These are phyloP conservation scores for Marasmius oreades DNA, from an alignment of 1,284 basidiomycete species.

Conservation along the genomic window DNA sequence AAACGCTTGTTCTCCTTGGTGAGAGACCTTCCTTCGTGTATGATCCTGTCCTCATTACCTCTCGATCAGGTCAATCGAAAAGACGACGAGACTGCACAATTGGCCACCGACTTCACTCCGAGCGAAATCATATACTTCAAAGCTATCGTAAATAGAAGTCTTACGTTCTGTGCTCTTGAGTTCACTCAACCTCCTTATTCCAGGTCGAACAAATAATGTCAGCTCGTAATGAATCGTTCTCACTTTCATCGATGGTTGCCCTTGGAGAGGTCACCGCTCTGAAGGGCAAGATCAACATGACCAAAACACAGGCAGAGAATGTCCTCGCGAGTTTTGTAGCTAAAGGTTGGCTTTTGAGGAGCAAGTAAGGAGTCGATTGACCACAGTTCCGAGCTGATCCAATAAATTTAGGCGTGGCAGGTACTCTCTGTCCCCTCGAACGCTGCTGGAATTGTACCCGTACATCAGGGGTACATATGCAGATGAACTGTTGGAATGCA, in stretches of 20 bases:
- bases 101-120: constrained; percentile 78
- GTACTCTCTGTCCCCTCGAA: constrained; percentile 74
- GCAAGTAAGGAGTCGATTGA: constrained; percentile 50
- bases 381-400: background rate
- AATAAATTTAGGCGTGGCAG: constrained; percentile 53
- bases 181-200: constrained; percentile 1
- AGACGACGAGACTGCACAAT: constrained; percentile 74
- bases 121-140: constrained; percentile 81
- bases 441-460: constrained; percentile 68
- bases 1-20: constrained; percentile 65
- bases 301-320: constrained; percentile 70
- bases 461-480: constrained; percentile 77
- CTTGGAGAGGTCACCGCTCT: constrained; percentile 64
- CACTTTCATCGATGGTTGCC: constrained; percentile 72
- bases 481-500: constrained; percentile 70
- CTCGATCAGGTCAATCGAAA: constrained; percentile 65
- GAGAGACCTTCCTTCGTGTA: constrained; percentile 3
- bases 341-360: constrained; percentile 75
- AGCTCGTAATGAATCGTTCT: constrained; percentile 70
- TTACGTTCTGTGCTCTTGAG: constrained; percentile 1
- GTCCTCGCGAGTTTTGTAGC: constrained; percentile 78
- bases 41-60: background rate
- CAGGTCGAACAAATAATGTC: constrained; percentile 88
- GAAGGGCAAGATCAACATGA: constrained; percentile 63
- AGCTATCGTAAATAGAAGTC: constrained; percentile 54